Percentiles rank a stretch among this genome's conserved stretches.
phyloP scores from a whole-genome alignment of 805 yeast species.

The Clavispora carvajalis region DNA sequence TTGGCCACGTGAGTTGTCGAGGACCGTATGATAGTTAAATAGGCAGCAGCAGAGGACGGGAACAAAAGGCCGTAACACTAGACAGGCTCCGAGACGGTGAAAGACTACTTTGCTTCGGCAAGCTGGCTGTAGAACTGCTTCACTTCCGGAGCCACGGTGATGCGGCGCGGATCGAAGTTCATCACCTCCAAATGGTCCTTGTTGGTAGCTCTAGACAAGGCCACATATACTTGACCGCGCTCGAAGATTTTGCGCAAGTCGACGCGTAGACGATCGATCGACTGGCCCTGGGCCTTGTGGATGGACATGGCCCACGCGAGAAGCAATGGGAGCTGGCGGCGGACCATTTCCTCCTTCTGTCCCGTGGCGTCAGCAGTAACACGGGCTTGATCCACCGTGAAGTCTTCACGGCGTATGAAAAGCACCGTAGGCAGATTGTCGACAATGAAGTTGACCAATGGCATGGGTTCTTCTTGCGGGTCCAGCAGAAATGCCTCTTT shows the following conservation, averaged over 20 bases:
- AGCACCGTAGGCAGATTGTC: slow-evolving; percentile 24
- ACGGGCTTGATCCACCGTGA: slow-evolving; percentile 28
- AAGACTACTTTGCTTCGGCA: neutral
- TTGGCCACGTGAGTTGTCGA: too few relatives aligned
- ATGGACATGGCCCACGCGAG: slow-evolving; percentile 97
- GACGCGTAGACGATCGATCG: slow-evolving; percentile 69
- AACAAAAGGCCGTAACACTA: too few relatives aligned
- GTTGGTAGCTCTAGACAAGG: slow-evolving; percentile 81
- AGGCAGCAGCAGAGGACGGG: too few relatives aligned
- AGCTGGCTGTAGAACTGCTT: slow-evolving; percentile 58
- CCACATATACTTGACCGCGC: slow-evolving; percentile 94
- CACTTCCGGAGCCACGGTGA: slow-evolving; percentile 69
- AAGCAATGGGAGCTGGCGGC: slow-evolving; percentile 71
- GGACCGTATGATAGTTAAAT: too few relatives aligned
- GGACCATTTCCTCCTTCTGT: slow-evolving; percentile 2
- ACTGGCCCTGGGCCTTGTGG: slow-evolving; percentile 94
- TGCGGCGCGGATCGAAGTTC: slow-evolving; percentile 60
- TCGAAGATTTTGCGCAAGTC: slow-evolving; percentile 77
- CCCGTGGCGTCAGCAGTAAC: slow-evolving; percentile 1
- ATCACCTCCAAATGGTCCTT: slow-evolving; percentile 78
- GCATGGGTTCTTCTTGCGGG: slow-evolving; percentile 21
- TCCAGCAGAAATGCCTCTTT: slow-evolving; percentile 7
- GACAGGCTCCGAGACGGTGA: too few relatives aligned
- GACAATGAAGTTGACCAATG: slow-evolving; percentile 44
- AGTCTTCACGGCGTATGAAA: slow-evolving; percentile 30